A percentile compares a stretch with the other conserved stretches of the same genome.
phyloP scores from a whole-genome alignment of 345 rosid species.

The Eucalyptus fibrosa region DNA sequence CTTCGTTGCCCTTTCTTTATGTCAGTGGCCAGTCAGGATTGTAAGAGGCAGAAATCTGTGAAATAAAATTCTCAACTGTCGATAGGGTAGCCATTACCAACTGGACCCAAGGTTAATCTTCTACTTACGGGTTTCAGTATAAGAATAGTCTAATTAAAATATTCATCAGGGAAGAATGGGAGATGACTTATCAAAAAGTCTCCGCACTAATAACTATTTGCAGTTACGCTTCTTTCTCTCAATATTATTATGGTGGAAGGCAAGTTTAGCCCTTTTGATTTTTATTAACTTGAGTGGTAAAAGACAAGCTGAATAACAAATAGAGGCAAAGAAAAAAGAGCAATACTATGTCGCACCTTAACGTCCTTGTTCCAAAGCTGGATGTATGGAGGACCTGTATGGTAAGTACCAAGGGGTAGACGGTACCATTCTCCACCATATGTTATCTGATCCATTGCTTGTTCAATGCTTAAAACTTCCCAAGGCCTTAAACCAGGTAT shows the following conservation, averaged over 20 bases:
- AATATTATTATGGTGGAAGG: neutral
- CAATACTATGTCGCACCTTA: conserved; percentile 9
- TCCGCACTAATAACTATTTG: neutral
- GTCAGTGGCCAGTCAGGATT: neutral
- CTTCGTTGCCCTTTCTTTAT: neutral
- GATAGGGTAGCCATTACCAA: neutral
- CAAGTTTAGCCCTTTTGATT: neutral
- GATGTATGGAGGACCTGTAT: conserved; percentile 79
- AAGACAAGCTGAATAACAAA: neutral
- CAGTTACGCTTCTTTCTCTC: neutral
- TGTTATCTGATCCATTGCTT: conserved; percentile 87
- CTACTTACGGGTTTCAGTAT: neutral
- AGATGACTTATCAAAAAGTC: neutral
- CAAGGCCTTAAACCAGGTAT: conserved; percentile 95
- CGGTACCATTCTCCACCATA: conserved; percentile 88
- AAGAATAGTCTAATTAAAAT: neutral
- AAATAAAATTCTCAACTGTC: neutral
- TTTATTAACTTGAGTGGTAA: neutral
- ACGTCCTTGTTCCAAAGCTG: conserved; percentile 53
- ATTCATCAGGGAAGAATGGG: neutral
- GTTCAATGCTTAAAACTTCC: conserved; percentile 89
- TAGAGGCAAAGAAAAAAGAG: neutral
- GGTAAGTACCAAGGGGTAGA: conserved; percentile 65
- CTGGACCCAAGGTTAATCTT: neutral
- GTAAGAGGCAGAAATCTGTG: neutral